These are phyloP conservation scores for Isochrysis galbana DNA, from an alignment of 78 protist genomes.

Conservation along the genomic window DNA sequence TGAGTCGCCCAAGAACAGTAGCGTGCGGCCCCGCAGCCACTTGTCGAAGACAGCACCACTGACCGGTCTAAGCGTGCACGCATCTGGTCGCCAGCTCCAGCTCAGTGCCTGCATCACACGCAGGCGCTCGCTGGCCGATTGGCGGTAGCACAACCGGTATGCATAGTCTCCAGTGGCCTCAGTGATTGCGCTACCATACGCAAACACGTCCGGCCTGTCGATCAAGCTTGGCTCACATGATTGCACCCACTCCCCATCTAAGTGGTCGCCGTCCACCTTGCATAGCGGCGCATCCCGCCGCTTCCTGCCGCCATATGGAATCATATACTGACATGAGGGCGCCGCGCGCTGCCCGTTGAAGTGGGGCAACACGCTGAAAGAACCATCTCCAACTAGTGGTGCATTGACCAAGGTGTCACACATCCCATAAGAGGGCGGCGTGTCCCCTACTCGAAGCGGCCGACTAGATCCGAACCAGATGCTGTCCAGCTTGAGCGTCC, in stretches of 20 bases:
- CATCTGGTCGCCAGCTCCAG: not conserved
- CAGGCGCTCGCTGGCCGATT: slow-evolving; percentile 21
- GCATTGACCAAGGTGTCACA: too few relatives aligned
- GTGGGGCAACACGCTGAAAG: too few relatives aligned
- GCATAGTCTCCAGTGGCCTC: not conserved
- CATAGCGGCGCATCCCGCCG: too few relatives aligned
- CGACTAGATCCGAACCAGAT: too few relatives aligned
- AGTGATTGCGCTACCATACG: not conserved
- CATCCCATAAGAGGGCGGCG: too few relatives aligned
- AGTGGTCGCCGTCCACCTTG: slow-evolving; percentile 10
- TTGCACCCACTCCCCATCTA: not conserved
- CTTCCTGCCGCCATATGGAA: too few relatives aligned
- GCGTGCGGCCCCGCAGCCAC: not conserved
- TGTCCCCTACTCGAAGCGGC: too few relatives aligned
- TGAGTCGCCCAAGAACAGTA: not conserved
- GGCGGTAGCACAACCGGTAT: slow-evolving; percentile 8
- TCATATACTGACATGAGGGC: too few relatives aligned
- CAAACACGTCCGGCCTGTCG: not conserved
- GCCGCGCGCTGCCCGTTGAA: too few relatives aligned
- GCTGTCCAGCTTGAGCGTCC: too few relatives aligned
- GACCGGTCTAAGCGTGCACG: not conserved
- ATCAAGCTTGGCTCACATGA: not conserved
- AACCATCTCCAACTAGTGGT: too few relatives aligned
- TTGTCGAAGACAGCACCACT: not conserved
- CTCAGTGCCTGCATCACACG: not conserved